Conservation (phyloP, 2,329 filamentous ascomycete species). For the Juglanconis sp. region DNA sequence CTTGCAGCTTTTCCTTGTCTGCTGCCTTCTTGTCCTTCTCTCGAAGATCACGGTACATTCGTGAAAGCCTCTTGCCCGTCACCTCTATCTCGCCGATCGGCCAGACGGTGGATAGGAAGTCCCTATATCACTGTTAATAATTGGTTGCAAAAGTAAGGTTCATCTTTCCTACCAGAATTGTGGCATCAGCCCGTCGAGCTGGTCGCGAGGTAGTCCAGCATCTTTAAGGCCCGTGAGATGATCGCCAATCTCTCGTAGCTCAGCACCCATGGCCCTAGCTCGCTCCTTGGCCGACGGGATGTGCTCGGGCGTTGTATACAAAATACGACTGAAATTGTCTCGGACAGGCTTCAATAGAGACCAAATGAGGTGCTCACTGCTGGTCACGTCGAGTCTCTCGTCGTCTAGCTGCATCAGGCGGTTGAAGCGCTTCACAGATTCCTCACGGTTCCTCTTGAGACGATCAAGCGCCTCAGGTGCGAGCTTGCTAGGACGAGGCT, state of each 20-base stretch:
- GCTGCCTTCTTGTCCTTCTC: conserved; percentile 30
- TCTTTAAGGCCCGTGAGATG: conserved; percentile 33
- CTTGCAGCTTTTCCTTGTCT: conserved; percentile 21
- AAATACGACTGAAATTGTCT: conserved; percentile 34
- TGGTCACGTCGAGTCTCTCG: conserved; percentile 31
- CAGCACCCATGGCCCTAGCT: conserved; percentile 34
- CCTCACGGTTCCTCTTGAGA: conserved; percentile 31
- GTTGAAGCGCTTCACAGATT: conserved; percentile 34
- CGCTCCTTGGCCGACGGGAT: conserved; percentile 30
- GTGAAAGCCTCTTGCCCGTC: conserved; percentile 32
- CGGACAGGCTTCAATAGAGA: conserved; percentile 35
- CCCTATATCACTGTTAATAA: conserved; percentile 27
- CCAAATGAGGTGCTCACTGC: conserved; percentile 36
- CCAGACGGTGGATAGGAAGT: conserved; percentile 38
- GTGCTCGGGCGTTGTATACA: conserved; percentile 30
- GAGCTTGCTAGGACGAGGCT: conserved; percentile 31
- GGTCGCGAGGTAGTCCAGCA: conserved; percentile 25
- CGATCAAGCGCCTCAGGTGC: conserved; percentile 34
- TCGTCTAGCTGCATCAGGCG: conserved; percentile 35
- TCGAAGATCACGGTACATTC: conserved; percentile 33
- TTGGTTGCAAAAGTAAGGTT: neutral
- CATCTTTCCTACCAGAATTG: conserved; percentile 32
- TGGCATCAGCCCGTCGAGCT: conserved; percentile 33
- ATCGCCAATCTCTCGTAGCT: conserved; percentile 34
- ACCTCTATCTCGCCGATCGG: conserved; percentile 35